These are phyloP conservation scores for Eucommia ulmoides DNA, from an alignment of 257 asterid species.

Conservation along the genomic window DNA sequence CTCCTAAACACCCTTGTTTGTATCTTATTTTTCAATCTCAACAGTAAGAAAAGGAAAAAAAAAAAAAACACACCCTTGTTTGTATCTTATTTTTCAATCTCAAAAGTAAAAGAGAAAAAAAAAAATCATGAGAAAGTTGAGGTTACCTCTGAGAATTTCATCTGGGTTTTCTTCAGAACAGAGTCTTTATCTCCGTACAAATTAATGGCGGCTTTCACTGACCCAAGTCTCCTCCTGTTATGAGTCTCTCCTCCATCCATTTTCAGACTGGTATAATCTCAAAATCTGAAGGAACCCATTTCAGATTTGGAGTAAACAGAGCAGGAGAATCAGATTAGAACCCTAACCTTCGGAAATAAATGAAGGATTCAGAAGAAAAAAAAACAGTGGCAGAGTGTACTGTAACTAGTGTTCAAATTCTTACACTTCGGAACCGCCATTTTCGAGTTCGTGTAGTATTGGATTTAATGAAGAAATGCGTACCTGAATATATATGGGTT, in stretches of 20 bases:
- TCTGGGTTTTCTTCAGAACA: slow-evolving; percentile 17
- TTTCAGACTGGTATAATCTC: neutral
- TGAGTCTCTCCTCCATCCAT: slow-evolving; percentile 18
- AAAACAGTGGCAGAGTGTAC: neutral
- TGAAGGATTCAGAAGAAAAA: neutral
- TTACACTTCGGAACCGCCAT: neutral
- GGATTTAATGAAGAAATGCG: neutral
- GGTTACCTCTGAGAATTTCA: slow-evolving; percentile 34
- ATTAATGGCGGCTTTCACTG: slow-evolving; percentile 36
- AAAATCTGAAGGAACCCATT: neutral
- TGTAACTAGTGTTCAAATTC: neutral
- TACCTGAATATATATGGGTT: slow-evolving; percentile 1
- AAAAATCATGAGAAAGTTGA: neutral
- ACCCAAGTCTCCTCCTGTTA: slow-evolving; percentile 18
- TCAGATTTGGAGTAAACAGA: neutral
- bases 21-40: too few relatives aligned
- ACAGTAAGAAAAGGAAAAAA: too few relatives aligned
- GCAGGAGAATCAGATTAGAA: neutral
- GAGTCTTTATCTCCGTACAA: slow-evolving; percentile 26
- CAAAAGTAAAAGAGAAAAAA: neutral
- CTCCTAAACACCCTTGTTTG: too few relatives aligned
- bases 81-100: too few relatives aligned
- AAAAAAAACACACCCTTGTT: neutral
- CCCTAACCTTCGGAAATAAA: neutral
- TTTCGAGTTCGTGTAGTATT: neutral